Evolutionary conservation across 1,139 yeast genomes (phyloP), one percentile per base, ranked within the genome.

Genomic region (Yamadazyma mexicana): DNA sequence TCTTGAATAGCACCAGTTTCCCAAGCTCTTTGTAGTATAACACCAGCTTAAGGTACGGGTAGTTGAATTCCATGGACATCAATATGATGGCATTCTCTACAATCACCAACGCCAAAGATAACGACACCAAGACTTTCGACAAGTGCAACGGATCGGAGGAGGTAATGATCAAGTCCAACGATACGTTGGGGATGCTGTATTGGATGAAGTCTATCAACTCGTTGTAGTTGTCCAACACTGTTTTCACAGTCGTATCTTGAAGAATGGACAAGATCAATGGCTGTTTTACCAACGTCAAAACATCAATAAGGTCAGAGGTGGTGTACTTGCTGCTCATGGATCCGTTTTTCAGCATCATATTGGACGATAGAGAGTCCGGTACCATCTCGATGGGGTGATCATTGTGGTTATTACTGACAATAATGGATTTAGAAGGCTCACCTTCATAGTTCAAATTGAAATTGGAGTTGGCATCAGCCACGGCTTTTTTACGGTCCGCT

Each of bases 131-230:
- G 18, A 63, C 42, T 20, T 55, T 60, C 17, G 70, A 64, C 18
- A 67, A 51, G 40, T 50, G 62, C 24, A 58, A 47, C n/a, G 69
- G 60, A 42, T 67, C 70, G 34, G 56, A 58, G 26, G 64, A 64
- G 42, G 55, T 56, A 8, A 49, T 43, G 26, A 59, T 48, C 25
- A 48, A 36, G 26, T 52, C 55, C 23, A 64, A 42, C 2, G 46
- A 31, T 16, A 37, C 33, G 37, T 49, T 47, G 5, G 55, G 52
- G 30, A 61, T 59, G 38, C 55, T 55, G 9, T 43, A 39, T 4
- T 44, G 43, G 18, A 65, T 40, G 42, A 64, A 66, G 5, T 61
- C 61, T 6, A 61, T 51, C 36, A 63, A 46, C 37, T 56, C 56
- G 8, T 40, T 38, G 35, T 51, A 49, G 46, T 64, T 60, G 22